Evolutionary conservation across 805 yeast species (phyloP).

Genomic region (Starmerella bombi): DNA sequence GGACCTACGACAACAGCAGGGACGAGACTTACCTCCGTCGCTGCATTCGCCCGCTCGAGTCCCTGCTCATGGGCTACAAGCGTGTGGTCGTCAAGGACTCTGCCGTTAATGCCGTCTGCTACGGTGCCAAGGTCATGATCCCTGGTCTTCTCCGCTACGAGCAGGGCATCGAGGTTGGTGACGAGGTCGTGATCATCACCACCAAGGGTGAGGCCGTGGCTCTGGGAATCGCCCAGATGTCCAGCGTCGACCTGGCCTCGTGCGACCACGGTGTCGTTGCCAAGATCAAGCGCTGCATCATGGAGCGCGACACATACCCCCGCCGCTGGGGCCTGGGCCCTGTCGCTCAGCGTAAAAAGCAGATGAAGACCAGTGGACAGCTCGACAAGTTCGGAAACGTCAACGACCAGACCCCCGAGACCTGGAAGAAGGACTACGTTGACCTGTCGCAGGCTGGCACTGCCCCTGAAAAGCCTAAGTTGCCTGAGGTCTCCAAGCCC

Average conservation of each 20-base stretch:
- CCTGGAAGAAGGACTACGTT: constrained; percentile 79
- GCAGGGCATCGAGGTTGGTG: constrained; percentile 92
- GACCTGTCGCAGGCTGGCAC: constrained; percentile 50
- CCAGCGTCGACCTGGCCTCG: constrained; percentile 88
- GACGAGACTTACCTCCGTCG: constrained; percentile 93
- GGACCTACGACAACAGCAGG: constrained; percentile 92
- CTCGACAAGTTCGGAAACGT: constrained; percentile 89
- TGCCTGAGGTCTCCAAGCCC: constrained; percentile 35
- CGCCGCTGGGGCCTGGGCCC: constrained; percentile 99
- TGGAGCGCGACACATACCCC: constrained; percentile 99
- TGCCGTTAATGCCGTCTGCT: constrained; percentile 95
- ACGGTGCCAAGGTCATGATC: constrained; percentile 97
- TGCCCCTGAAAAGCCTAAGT: constrained; percentile 25
- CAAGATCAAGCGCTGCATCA: constrained; percentile 95
- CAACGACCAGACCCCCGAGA: constrained; percentile 85
- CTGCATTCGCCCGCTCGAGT: constrained; percentile 88
- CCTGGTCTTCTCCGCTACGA: constrained; percentile 97
- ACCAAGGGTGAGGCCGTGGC: constrained; percentile 99
- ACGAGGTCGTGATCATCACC: constrained; percentile 94
- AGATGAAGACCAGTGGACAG: constrained; percentile 92
- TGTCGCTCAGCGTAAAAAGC: constrained; percentile 96
- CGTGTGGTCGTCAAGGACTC: constrained; percentile 90
- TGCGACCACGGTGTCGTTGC: constrained; percentile 99
- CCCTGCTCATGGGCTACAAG: constrained; percentile 86
- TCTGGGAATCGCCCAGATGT: constrained; percentile 96